These are phyloP conservation scores for Fagopyrum esculentum DNA, from an alignment of 148 eudicot genomes.

Conservation along the genomic window DNA sequence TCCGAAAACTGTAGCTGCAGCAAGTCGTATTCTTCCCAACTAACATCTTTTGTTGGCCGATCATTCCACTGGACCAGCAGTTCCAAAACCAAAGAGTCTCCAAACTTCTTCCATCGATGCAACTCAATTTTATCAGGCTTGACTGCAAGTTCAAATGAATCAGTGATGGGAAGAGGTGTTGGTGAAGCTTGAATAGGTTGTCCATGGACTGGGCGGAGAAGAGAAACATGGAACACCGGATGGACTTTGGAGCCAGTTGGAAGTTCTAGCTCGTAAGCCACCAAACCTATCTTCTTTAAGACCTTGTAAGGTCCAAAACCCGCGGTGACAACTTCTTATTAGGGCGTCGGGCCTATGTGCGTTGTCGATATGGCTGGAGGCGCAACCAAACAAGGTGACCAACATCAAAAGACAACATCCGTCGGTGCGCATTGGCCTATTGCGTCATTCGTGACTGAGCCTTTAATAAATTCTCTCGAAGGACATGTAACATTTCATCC, in stretches of 20 bases:
- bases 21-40: slow-evolving; percentile 9
- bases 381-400: neutral
- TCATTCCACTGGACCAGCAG: neutral
- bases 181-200: neutral
- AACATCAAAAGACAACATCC: neutral
- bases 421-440: neutral
- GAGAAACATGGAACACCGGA: neutral
- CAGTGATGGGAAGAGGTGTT: neutral
- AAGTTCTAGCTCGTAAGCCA: no score
- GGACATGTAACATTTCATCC: no score
- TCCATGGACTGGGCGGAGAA: neutral
- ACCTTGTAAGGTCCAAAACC: slow-evolving; percentile 9
- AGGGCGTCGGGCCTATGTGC: no score
- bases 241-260: neutral
- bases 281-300: no score
- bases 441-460: neutral
- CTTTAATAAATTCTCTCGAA: no score
- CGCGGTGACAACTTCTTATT: neutral
- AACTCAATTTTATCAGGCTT: neutral
- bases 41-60: neutral
- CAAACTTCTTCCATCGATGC: neutral
- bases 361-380: neutral
- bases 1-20: neutral
- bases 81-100: neutral
- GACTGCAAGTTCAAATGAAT: neutral